Percentiles rank a stretch among this genome's conserved stretches.
These are phyloP conservation scores for Geotrichum candidum DNA, from an alignment of 1,139 yeast species.

Conservation along the genomic window DNA sequence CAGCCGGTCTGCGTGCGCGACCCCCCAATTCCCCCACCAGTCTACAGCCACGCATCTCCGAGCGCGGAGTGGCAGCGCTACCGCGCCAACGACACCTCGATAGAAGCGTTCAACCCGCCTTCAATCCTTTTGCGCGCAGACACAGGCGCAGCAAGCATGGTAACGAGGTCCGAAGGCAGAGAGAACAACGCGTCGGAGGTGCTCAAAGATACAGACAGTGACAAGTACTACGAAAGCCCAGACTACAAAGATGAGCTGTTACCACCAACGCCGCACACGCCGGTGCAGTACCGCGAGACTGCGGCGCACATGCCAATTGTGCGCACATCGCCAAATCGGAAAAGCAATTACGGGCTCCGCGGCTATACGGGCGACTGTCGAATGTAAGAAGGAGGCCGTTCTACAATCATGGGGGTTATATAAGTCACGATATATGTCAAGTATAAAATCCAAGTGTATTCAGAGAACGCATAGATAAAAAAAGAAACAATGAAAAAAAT, in stretches of 20 bases:
- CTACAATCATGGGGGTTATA: too few relatives aligned
- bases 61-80: conserved; percentile 14
- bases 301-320: conserved; percentile 1
- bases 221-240: not conserved
- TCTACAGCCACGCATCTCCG: not conserved
- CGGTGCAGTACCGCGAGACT: not conserved
- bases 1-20: conserved; percentile 1
- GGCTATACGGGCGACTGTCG: not conserved
- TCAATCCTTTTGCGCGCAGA: conserved; percentile 3
- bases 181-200: not conserved
- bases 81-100: not conserved
- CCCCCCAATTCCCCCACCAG: conserved; percentile 7
- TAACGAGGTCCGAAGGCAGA: not conserved
- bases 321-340: not conserved
- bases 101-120: conserved; percentile 5
- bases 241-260: not conserved
- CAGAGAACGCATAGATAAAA: not conserved
- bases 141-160: not conserved
- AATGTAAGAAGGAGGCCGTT: not conserved
- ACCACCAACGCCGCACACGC: not conserved
- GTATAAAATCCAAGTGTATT: too few relatives aligned
- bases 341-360: conserved; percentile 3
- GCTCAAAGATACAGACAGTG: not conserved
- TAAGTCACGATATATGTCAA: too few relatives aligned
- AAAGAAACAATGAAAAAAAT: not conserved